Base-by-base conservation (phyloP, 768 basidiomycete genomes). In the Amylocystis lapponica region DNA sequence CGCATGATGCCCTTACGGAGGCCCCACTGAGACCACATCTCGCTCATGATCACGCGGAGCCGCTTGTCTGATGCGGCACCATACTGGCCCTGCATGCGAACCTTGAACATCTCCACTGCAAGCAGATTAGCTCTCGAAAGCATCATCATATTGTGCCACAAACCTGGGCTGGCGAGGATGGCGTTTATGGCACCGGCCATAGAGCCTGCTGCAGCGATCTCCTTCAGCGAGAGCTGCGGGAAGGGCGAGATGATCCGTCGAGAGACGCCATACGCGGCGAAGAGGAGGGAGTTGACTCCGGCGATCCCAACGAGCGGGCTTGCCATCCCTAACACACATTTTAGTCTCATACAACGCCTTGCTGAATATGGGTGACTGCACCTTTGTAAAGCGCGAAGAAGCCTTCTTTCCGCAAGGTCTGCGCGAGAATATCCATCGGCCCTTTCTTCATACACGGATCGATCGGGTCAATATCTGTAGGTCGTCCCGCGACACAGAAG, bases 31-130 rank as follows among this genome's bases (percentile, higher is more conserved):
- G 58, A 63, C 84, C 90, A 96, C 83, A 93, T 90, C 51, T 94
- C 92, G 17, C 66, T 68, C 13, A 77, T 78, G 8, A 97, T 74
- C 7, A 67, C 72, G 27, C 83, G 66, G 21, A 99, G 70, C 30
- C 78, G 75, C 62, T 94, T 85, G 60, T 97, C 93, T 8, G 75
- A 72, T 11, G 78, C 71, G 3, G 71, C 74, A 10, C 94, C 95
- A 53, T 96, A 95, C 59, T 97, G 89, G 6, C 86, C 93, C 64
- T 96, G 94, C 95, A 96, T 96, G 14, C 89, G 77, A 22, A 97
- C 90, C 66, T 99, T 98, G 71, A 97, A 97, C 87, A 98, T 90
- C 65, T 99, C 96, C 39, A 92, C 89, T 90, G 47, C 27, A 56
- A 41, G n/a, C n/a, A n/a, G n/a, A n/a, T n/a, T n/a, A n/a, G n/a